Conservation (phyloP, 2,329 filamentous ascomycete genomes). For the Mycogone perniciosa region DNA sequence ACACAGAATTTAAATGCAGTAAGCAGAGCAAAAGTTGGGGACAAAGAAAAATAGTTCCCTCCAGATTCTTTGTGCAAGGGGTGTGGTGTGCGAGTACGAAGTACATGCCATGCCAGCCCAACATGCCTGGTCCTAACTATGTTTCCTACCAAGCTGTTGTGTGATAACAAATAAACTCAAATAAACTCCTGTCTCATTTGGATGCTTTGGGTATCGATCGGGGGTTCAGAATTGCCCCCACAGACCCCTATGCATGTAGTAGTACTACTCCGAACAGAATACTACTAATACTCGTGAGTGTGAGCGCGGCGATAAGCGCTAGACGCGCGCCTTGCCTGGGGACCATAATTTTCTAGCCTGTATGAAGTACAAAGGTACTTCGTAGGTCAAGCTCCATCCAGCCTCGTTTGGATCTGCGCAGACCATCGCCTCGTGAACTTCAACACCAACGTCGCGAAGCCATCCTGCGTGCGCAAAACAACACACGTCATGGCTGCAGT, state of each 20-base stretch:
- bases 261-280: no score
- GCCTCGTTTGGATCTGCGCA: conserved; percentile 2
- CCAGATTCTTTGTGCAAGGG: neutral
- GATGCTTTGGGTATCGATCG: no score
- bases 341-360: conserved; percentile 6
- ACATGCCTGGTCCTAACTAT: no score
- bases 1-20: no score
- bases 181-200: no score
- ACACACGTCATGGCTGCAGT: conserved; percentile 46
- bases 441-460: neutral
- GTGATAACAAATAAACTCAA: no score
- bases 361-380: neutral
- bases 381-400: neutral
- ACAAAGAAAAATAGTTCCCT: neutral
- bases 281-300: neutral
- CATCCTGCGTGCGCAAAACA: conserved; percentile 1
- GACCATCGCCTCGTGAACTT: neutral
- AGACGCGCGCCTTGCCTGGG: conserved; percentile 9
- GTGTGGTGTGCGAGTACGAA: no score
- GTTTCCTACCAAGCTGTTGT: no score
- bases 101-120: no score
- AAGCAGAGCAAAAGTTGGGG: neutral
- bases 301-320: neutral
- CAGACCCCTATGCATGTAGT: no score
- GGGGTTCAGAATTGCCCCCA: no score